Conservation (phyloP, 2,329 filamentous ascomycete genomes). For the Penicillium sclerotiorum region DNA sequence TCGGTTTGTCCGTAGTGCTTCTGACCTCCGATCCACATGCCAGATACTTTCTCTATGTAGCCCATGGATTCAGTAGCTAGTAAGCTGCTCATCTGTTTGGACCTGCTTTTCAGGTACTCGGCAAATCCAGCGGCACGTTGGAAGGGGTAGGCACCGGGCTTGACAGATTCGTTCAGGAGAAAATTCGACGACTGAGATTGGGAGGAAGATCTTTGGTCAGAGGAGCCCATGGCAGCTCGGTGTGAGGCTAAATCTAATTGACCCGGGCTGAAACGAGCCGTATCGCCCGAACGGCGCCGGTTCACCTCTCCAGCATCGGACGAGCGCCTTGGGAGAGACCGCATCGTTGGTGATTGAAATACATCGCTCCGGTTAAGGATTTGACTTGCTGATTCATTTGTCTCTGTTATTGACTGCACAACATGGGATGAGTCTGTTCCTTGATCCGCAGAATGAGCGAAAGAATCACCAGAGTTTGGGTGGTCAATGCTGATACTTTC, state of each 20-base stretch:
- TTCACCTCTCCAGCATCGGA: constrained; percentile 29
- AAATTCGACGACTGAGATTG: constrained; percentile 38
- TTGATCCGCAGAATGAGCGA: constrained; percentile 73
- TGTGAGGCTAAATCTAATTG: constrained; percentile 22
- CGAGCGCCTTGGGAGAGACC: constrained; percentile 34
- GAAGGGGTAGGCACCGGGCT: constrained; percentile 72
- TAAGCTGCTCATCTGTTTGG: constrained; percentile 78
- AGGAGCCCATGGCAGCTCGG: constrained; percentile 21
- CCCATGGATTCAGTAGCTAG: constrained; percentile 91
- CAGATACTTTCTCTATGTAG: constrained; percentile 94
- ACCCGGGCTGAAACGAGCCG: constrained; percentile 34
- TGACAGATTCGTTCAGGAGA: constrained; percentile 61
- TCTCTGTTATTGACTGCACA: constrained; percentile 71
- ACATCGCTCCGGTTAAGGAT: constrained; percentile 86
- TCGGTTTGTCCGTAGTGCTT: constrained; percentile 83
- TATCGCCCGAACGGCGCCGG: constrained; percentile 39
- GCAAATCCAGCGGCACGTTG: constrained; percentile 82
- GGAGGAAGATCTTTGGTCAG: constrained; percentile 25
- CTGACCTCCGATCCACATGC: constrained; percentile 91
- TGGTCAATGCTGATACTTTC: constrained; percentile 63
- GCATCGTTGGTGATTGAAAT: constrained; percentile 76
- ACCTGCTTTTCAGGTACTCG: constrained; percentile 76
- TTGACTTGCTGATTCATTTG: constrained; percentile 81
- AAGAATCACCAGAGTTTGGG: constrained; percentile 72
- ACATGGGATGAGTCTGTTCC: constrained; percentile 72